These are phyloP conservation scores for Suillus clintonianus DNA, from an alignment of 768 basidiomycete genomes.

Conservation along the genomic window DNA sequence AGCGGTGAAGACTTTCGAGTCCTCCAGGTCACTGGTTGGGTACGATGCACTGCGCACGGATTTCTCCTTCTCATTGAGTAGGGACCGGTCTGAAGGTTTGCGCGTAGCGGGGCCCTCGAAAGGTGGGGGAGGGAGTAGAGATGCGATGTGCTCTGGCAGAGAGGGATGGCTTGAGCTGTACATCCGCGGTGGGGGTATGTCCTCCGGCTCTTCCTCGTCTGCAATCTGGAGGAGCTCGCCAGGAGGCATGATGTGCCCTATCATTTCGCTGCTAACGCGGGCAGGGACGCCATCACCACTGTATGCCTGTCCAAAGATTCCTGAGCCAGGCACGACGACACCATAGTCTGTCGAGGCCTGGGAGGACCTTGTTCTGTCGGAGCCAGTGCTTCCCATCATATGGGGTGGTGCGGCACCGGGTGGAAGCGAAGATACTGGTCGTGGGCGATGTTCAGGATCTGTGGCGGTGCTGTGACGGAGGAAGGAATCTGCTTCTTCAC, in stretches of 20 bases:
- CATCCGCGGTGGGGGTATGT: slow-evolving; percentile 27
- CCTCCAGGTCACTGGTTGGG: slow-evolving; percentile 33
- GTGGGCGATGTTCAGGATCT: slow-evolving; percentile 16
- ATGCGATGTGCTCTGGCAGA: slow-evolving; percentile 30
- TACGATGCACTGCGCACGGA: slow-evolving; percentile 34
- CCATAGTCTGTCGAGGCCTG: slow-evolving; percentile 38
- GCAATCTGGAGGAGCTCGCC: slow-evolving; percentile 36
- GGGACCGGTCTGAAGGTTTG: slow-evolving; percentile 18
- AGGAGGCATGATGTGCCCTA: slow-evolving; percentile 38
- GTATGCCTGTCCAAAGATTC: slow-evolving; percentile 35
- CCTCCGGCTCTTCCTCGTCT: slow-evolving; percentile 30
- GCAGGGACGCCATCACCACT: slow-evolving; percentile 23
- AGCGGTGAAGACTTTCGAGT: slow-evolving; percentile 34
- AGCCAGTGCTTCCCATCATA: slow-evolving; percentile 41
- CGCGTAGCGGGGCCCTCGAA: slow-evolving; percentile 33
- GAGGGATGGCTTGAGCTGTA: slow-evolving; percentile 26
- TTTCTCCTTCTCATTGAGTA: slow-evolving; percentile 34
- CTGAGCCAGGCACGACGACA: slow-evolving; percentile 30
- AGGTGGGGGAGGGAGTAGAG: slow-evolving; percentile 42
- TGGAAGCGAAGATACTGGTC: slow-evolving; percentile 29
- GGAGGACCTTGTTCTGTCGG: slow-evolving; percentile 42
- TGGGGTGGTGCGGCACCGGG: slow-evolving; percentile 34
- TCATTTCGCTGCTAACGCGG: slow-evolving; percentile 32
- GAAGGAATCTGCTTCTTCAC: slow-evolving; percentile 71
- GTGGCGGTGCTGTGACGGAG: slow-evolving; percentile 40